Percentiles rank a stretch among this genome's conserved stretches.
Conservation (phyloP, 2,329 filamentous ascomycete genomes). For the Akanthomyces dipterigenus region DNA sequence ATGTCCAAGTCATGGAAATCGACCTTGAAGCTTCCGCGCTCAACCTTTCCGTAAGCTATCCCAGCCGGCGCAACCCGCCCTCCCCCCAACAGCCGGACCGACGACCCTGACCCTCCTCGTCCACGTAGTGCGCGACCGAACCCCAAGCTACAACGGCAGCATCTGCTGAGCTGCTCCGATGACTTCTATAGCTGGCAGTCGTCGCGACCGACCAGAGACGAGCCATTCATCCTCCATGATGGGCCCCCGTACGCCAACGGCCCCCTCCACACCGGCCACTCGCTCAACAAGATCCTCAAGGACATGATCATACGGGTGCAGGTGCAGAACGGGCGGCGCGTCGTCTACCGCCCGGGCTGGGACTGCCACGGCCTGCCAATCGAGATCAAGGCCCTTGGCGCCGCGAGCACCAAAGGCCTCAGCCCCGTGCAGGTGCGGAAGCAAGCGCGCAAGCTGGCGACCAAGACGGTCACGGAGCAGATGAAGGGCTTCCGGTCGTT, state of each 20-base stretch:
- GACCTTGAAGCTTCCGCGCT: slow-evolving; percentile 68
- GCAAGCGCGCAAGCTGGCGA: slow-evolving; percentile 59
- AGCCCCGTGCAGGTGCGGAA: slow-evolving; percentile 54
- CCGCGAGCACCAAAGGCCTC: slow-evolving; percentile 34
- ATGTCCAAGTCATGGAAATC: slow-evolving; percentile 62
- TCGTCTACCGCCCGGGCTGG: slow-evolving; percentile 88
- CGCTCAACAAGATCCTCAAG: slow-evolving; percentile 94
- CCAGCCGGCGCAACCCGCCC: background rate
- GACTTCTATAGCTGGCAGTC: slow-evolving; percentile 87
- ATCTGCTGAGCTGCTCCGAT: slow-evolving; percentile 75
- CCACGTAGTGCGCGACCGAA: slow-evolving; percentile 43
- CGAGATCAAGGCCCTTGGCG: slow-evolving; percentile 84
- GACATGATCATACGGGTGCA: slow-evolving; percentile 83
- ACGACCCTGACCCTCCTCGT: slow-evolving; percentile 7
- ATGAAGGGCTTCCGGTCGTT: slow-evolving; percentile 67
- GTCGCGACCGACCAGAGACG: slow-evolving; percentile 43
- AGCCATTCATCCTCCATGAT: slow-evolving; percentile 80
- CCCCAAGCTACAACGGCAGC: slow-evolving; percentile 42
- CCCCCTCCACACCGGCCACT: slow-evolving; percentile 83
- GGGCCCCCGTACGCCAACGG: slow-evolving; percentile 97
- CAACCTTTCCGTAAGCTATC: slow-evolving; percentile 61
- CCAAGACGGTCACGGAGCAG: slow-evolving; percentile 62
- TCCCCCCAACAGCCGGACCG: background rate
- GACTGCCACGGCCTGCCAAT: slow-evolving; percentile 97
- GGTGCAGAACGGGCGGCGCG: slow-evolving; percentile 61